These are phyloP conservation scores for Saccharum officinarum DNA, from an alignment of 176 grass and related monocot species.

Conservation along the genomic window DNA sequence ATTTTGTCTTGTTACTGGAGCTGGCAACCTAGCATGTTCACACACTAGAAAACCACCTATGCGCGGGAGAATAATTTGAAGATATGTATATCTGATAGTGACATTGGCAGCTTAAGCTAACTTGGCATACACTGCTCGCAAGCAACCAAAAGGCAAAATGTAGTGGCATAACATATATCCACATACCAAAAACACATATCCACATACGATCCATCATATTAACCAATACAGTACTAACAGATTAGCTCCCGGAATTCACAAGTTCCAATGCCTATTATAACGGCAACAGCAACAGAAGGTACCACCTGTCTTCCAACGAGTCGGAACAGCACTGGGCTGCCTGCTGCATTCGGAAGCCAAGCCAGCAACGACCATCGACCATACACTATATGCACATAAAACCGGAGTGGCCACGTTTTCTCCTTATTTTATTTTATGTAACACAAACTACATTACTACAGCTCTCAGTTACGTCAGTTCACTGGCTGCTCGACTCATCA, in stretches of 20 bases:
- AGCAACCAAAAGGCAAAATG: not conserved
- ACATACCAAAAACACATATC: too few species aligned
- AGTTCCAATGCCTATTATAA: not conserved
- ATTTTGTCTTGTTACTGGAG: not conserved
- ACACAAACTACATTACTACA: slow-evolving; percentile 10
- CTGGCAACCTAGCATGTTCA: not conserved
- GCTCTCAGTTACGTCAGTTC: slow-evolving; percentile 7
- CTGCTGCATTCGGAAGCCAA: too few species aligned
- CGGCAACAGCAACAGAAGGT: not conserved
- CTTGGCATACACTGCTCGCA: not conserved
- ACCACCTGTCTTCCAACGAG: not conserved
- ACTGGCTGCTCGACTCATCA: slow-evolving; percentile 52
- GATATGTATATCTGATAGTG: not conserved
- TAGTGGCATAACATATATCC: not conserved
- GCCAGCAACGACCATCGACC: not conserved
- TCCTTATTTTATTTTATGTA: slow-evolving; percentile 24
- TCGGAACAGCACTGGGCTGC: not conserved
- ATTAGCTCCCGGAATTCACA: not conserved
- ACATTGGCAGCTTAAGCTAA: not conserved
- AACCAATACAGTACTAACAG: not conserved
- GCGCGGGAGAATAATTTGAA: not conserved
- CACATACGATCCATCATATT: not conserved
- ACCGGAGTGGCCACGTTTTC: not conserved
- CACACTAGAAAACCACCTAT: not conserved
- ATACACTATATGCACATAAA: slow-evolving; percentile 5